Base-by-base conservation (phyloP, 176 grass and related monocot species). In the Saccharum officinarum region DNA sequence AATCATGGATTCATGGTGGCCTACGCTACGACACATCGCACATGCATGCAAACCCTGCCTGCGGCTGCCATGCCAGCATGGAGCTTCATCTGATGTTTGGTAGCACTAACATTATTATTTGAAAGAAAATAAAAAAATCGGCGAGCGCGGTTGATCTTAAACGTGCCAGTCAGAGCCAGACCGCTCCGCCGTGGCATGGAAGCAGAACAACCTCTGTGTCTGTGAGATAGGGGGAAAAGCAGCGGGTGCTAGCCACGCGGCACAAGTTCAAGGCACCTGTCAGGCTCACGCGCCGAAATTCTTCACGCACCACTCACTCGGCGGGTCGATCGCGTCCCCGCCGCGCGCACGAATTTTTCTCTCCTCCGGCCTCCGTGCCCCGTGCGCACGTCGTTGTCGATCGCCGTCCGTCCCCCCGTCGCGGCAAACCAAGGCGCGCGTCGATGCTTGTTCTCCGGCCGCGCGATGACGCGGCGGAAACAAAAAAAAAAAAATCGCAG, bases 1-100 rank as follows among this genome's bases (percentile, higher is more conserved):
- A 83, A 88, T 78, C n/a, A 79, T 22, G 18, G 54, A 83, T 83
- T 78, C n/a, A 79, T 22, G 54, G 54, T 57, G 74, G 25, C 41
- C 65, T 59, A 41, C 15, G 5, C 2, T 54, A 36, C 8, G 40
- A 41, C 40, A 41, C 40, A 41, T 41, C 40, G 5, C 40, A 45
- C 26, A 61, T 77, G 25, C 12, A 16, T 16, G 60, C 3, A 45
- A 47, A 8, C 41, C 41, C 30, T 78, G 84, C 75, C 55, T 49
- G 10, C 41, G 59, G 4, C 44, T 18, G 23, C n/a, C 59, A 34
- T 17, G 22, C 66, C 73, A 54, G 20, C 54, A 17, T 20, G 15
- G 47, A 52, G 22, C 55, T 33, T 23, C 42, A 54, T 73, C 20
- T 64, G 54, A 71, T 41, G 34, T 69, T 55, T 7, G 6, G 50